Evolutionary conservation across 768 basidiomycete species (phyloP).

Genomic region (Termitomyces sp.): DNA sequence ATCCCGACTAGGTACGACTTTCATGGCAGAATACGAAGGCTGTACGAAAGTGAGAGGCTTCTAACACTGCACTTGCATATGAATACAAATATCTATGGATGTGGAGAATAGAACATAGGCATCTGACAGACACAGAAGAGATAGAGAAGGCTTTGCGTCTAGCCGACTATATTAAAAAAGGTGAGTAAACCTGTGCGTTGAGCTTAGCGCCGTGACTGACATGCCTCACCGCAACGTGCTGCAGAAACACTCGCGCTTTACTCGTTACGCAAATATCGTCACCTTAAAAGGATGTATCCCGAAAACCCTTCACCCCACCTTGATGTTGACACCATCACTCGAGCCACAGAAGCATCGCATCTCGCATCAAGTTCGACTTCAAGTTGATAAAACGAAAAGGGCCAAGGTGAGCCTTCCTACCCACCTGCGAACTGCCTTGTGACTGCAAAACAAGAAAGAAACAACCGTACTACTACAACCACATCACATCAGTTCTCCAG

Average conservation of each 20-base stretch:
- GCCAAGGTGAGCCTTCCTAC: background rate
- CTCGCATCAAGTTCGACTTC: conserved; percentile 8
- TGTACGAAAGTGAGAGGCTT: conserved; percentile 64
- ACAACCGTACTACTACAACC: background rate
- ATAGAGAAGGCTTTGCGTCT: conserved; percentile 72
- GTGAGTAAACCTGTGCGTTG: conserved; percentile 31
- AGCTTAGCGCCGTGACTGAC: background rate
- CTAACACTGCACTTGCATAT: background rate
- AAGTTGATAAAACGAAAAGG: background rate
- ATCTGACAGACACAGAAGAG: conserved; percentile 59
- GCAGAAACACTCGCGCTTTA: conserved; percentile 81
- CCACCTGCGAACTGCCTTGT: background rate
- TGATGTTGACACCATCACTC: conserved; percentile 8
- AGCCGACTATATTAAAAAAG: conserved; percentile 84
- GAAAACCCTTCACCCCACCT: conserved; percentile 12
- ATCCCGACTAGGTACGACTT: conserved; percentile 56
- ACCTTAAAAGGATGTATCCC: conserved; percentile 71
- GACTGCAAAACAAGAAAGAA: background rate
- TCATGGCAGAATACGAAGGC: conserved; percentile 59
- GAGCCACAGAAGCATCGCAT: conserved; percentile 5
- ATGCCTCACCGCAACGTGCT: background rate
- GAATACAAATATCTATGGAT: conserved; percentile 2
- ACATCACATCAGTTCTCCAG: background rate
- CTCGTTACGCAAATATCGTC: conserved; percentile 76
- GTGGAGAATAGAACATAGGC: conserved; percentile 51